These are phyloP conservation scores for Melocanna baccifera DNA, from an alignment of 176 grass and related monocot genomes.

Conservation along the genomic window DNA sequence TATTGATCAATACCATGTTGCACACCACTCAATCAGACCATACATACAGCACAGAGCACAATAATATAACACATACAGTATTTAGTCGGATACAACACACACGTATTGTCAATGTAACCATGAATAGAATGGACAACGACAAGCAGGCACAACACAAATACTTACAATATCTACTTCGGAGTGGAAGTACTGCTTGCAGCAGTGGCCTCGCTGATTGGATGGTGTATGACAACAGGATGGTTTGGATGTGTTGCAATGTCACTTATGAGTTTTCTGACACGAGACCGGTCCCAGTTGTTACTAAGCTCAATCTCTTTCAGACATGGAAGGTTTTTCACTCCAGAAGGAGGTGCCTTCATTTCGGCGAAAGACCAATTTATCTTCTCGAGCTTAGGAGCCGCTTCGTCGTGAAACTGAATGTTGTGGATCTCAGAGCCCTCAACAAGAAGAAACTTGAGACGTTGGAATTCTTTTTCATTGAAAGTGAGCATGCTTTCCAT, in stretches of 20 bases:
- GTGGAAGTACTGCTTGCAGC: background rate
- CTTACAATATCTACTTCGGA: background rate
- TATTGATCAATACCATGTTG: no score
- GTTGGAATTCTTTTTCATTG: background rate
- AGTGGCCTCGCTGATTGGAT: no score
- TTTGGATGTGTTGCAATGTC: background rate
- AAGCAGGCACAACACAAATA: background rate
- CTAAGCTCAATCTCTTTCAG: background rate
- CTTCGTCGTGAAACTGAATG: no score
- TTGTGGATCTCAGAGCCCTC: no score
- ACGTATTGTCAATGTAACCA: no score
- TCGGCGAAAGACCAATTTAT: no score
- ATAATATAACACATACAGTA: no score
- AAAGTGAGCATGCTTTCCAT: background rate
- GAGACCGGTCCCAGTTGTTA: background rate
- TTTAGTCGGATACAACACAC: no score
- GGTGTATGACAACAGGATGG: background rate
- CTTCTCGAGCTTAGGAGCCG: no score
- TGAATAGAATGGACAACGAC: no score
- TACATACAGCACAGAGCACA: no score
- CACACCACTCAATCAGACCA: no score
- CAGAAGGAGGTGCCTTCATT: background rate
- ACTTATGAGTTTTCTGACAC: background rate
- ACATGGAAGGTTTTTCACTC: background rate
- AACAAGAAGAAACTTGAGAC: background rate